Evolutionary conservation across 495 filamentous ascomycete genomes (phyloP).

Genomic region (Tuber melanosporum): DNA sequence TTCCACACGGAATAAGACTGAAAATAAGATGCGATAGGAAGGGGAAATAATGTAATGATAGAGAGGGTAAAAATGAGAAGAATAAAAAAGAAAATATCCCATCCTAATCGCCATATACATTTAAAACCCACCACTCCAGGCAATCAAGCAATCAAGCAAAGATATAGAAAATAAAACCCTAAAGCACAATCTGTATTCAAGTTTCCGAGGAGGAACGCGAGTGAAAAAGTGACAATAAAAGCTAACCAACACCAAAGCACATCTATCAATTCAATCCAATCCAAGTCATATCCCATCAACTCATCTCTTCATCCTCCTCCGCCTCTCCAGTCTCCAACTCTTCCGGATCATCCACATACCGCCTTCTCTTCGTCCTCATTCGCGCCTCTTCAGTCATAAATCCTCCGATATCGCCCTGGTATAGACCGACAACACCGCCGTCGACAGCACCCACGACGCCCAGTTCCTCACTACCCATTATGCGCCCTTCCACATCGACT

Average conservation of each 20-base stretch:
- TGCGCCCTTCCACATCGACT: constrained; percentile 80
- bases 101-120: constrained; percentile 18
- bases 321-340: constrained; percentile 23
- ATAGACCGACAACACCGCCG: constrained; percentile 16
- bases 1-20: neutral
- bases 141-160: constrained; percentile 6
- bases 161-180: neutral
- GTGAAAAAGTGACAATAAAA: constrained; percentile 11
- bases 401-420: constrained; percentile 18
- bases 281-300: constrained; percentile 13
- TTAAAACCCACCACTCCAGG: constrained; percentile 11
- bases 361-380: constrained; percentile 29
- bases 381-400: constrained; percentile 25
- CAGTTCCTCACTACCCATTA: constrained; percentile 61
- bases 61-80: neutral
- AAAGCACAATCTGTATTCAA: neutral
- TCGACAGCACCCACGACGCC: constrained; percentile 24
- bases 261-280: constrained; percentile 13
- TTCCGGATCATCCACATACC: constrained; percentile 30
- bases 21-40: neutral
- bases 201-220: neutral
- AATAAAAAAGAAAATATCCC: neutral
- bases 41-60: neutral
- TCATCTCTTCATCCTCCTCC: constrained; percentile 39
- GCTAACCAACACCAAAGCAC: constrained; percentile 9